phyloP scores from a whole-genome alignment of 2,329 filamentous ascomycete species.

The Cladosporium halotolerans region DNA sequence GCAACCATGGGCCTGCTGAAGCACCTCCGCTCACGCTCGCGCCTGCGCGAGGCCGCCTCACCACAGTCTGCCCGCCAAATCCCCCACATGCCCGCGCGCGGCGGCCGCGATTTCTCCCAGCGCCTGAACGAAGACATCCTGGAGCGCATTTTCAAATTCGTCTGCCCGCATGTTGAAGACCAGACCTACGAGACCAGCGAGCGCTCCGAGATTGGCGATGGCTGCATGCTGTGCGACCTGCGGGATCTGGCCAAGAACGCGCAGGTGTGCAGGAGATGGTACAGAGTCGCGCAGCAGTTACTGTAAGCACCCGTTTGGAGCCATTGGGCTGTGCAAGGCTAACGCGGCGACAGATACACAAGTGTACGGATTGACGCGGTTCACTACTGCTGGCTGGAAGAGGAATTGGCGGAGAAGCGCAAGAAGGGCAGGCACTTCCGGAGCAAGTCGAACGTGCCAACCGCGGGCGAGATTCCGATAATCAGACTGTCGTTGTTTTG shows the following conservation, averaged over 20 bases:
- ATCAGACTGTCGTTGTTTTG: conserved; percentile 71
- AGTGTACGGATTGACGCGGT: conserved; percentile 90
- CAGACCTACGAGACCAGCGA: conserved; percentile 76
- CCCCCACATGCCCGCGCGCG: conserved; percentile 8
- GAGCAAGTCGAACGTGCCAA: conserved; percentile 63
- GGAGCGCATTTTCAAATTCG: conserved; percentile 67
- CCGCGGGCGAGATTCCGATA: conserved; percentile 72
- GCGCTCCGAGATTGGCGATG: conserved; percentile 67
- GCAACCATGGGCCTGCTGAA: conserved; percentile 44
- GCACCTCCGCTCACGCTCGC: conserved; percentile 41
- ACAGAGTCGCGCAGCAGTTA: conserved; percentile 47
- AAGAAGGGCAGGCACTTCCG: conserved; percentile 49
- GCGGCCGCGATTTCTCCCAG: conserved; percentile 25
- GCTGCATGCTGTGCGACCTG: conserved; percentile 90
- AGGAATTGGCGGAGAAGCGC: conserved; percentile 69
- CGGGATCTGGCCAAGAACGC: conserved; percentile 78
- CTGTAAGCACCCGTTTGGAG: conserved; percentile 50
- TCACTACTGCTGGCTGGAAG: conserved; percentile 88
- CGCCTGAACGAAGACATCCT: conserved; percentile 64
- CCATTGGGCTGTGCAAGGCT: not conserved
- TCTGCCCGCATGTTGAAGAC: conserved; percentile 79
- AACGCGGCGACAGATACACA: conserved; percentile 33
- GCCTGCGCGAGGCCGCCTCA: conserved; percentile 20
- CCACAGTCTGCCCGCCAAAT: conserved; percentile 11
- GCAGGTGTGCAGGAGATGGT: conserved; percentile 69